Evolutionary conservation across 495 filamentous ascomycete species (phyloP), one percentile per base, ranked within the genome.

Genomic region (Parathielavia appendiculata): DNA sequence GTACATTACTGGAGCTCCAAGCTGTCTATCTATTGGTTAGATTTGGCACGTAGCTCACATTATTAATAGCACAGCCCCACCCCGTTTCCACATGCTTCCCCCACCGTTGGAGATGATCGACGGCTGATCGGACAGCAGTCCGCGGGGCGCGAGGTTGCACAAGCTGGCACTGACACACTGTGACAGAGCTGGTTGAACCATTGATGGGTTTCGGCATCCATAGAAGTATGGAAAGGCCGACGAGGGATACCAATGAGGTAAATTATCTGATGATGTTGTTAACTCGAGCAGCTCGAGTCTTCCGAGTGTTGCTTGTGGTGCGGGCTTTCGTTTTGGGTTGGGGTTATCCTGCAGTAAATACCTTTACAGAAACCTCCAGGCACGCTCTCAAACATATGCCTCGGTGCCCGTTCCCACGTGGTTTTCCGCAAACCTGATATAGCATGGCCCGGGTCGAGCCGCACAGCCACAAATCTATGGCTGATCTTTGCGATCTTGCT

Each of bases 41-140:
- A n/a, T 40, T 30, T 35, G 39, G 14, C 30, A 22, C 1, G 14
- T 23, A 40, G 52, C 2, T 44, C 52, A 40, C n/a, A 51, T 57
- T 61, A 61, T 61, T 61, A 61, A 61, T 61, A 61, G 53, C 26
- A 46, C 23, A 48, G 34, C 50, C 59, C 55, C n/a, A 38, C 6
- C 3, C 17, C 19, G 44, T 36, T 49, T 54, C 54, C 52, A 45
- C 54, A 47, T 41, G n/a, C 23, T 35, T 20, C 39, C 20, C 14
- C 17, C 16, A 36, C 4, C 20, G 47, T 17, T 32, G 22, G 39
- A 30, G 26, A 46, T 17, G 41, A 56, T 56, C 32, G 40, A 36
- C 41, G 38, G 35, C n/a, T 55, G 51, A 40, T 41, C 36, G 51
- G 52, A 35, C 26, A 7, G 0, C 16, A n/a, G 26, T 47, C 40